These are phyloP conservation scores for Cyclotella atomus DNA, from an alignment of 108 stramenopile species.

Conservation along the genomic window DNA sequence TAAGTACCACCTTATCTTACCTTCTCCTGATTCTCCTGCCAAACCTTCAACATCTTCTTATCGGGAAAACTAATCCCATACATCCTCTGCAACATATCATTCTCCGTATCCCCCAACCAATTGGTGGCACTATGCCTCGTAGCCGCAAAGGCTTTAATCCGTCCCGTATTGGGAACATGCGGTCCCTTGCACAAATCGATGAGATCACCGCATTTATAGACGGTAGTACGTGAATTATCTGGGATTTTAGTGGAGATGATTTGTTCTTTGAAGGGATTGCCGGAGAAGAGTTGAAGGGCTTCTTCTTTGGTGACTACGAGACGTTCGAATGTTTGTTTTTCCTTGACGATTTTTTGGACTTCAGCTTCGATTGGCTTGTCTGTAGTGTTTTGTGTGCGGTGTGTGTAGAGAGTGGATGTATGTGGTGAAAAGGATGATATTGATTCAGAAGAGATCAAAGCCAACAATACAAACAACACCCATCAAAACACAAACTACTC, in stretches of 20 bases:
- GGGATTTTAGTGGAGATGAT: slow-evolving; percentile 96
- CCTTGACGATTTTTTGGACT: slow-evolving; percentile 89
- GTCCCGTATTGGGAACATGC: slow-evolving; percentile 94
- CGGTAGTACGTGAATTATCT: slow-evolving; percentile 95
- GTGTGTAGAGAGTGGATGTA: neutral
- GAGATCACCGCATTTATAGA: slow-evolving; percentile 96
- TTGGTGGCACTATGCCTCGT: slow-evolving; percentile 92
- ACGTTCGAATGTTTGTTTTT: slow-evolving; percentile 97
- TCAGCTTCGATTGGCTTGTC: slow-evolving; percentile 81
- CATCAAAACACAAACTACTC: slow-evolving; percentile 38
- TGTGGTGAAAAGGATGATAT: neutral
- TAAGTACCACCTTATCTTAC: slow-evolving; percentile 44
- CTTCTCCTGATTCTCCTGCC: slow-evolving; percentile 94
- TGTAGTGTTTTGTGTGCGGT: too few species aligned
- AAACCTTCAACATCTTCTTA: slow-evolving; percentile 96
- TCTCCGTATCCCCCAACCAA: slow-evolving; percentile 98
- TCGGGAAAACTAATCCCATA: slow-evolving; percentile 99
- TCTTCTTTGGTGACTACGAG: slow-evolving; percentile 98
- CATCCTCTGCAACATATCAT: slow-evolving; percentile 97
- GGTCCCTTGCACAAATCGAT: slow-evolving; percentile 99
- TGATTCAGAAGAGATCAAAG: neutral
- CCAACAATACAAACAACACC: neutral
- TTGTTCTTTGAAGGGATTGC: slow-evolving; percentile 97
- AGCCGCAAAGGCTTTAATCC: slow-evolving; percentile 95
- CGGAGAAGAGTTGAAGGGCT: slow-evolving; percentile 94